Base-by-base conservation (phyloP, 1,139 yeast genomes). In the Tardiomyces depauwii region DNA sequence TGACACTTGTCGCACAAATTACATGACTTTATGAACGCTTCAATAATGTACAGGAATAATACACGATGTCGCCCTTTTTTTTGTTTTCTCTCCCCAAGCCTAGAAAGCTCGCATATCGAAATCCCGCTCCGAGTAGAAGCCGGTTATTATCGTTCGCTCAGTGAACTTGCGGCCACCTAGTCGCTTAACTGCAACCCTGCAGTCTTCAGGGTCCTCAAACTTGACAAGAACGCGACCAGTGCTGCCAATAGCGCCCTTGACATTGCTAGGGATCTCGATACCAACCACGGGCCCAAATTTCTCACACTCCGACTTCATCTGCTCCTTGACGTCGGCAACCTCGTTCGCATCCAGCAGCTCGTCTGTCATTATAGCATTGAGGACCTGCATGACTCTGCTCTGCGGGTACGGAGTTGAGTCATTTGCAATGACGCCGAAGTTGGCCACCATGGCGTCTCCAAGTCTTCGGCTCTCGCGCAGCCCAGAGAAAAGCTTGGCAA, bases 101-200 rank as follows among this genome's bases (percentile, higher is more conserved):
- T 55, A 64, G 45, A 61, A 58, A 6, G 63, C 59, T 3, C 58
- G 61, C 33, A 63, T 49, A 39, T 64, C 62, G 47, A 60, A 64
- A 59, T 82, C 91, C 10, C 66, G 67, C 51, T 76, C 80, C 51
- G 81, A 77, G 51, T 74, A 74, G 56, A 70, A 85, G 1, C 83
- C 73, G 51, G 86, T 80, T 18, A 88, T 54, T 0, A 87, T 78
- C 0, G 85, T 75, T 45, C 95, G 71, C 45, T 80, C 91, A 53
- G 80, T 76, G 58, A 81, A 88, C 51, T 66, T 66, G 43, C 82
- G 65, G 1, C 95, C 95, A 3, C 85, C 78, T 21, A 86, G 57
- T n/a, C 72, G 75, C 58, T 72, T 61, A 44, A 81, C 70, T 1
- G 93, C 93, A 19, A 66, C 63, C 25, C 68, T 62, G 2, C 95